A percentile compares a stretch with the other conserved stretches of the same genome.
phyloP scores from a whole-genome alignment of 78 protist genomes.

The Emiliania huxleyi region DNA sequence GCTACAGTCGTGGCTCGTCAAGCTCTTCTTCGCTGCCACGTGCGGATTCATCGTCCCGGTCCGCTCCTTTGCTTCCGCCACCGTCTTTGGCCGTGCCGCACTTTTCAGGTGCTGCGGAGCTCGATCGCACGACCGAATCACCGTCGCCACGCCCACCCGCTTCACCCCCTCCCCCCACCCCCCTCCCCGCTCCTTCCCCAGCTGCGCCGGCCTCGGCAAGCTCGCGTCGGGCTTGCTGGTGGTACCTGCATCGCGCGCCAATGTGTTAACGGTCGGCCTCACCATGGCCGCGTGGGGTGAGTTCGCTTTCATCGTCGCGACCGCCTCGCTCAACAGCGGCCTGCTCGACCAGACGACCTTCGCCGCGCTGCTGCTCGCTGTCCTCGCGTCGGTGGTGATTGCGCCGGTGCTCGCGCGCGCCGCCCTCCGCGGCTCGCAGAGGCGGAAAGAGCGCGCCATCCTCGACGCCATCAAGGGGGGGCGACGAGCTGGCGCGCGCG shows the following conservation, averaged over 20 bases:
- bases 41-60: neutral
- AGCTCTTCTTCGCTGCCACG: neutral
- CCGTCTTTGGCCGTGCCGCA: neutral
- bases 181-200: too few relatives aligned
- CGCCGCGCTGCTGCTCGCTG: neutral
- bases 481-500: neutral
- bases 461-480: neutral
- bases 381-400: neutral
- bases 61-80: neutral
- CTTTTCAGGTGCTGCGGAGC: too few relatives aligned
- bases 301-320: slow-evolving; percentile 10
- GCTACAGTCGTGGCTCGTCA: neutral
- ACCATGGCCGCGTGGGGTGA: slow-evolving; percentile 14
- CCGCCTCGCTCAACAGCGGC: neutral
- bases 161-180: too few relatives aligned
- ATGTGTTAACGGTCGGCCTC: neutral
- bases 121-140: too few relatives aligned
- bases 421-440: neutral
- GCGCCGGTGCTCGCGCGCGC: neutral
- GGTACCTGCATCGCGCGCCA: neutral
- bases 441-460: neutral
- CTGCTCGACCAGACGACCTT: neutral
- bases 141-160: too few relatives aligned
- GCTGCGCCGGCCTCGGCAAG: neutral
- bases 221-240: neutral